Evolutionary conservation across 1,284 basidiomycete genomes (phyloP), one percentile per base, ranked within the genome.

Genomic region (Mycosarcoma maydis): DNA sequence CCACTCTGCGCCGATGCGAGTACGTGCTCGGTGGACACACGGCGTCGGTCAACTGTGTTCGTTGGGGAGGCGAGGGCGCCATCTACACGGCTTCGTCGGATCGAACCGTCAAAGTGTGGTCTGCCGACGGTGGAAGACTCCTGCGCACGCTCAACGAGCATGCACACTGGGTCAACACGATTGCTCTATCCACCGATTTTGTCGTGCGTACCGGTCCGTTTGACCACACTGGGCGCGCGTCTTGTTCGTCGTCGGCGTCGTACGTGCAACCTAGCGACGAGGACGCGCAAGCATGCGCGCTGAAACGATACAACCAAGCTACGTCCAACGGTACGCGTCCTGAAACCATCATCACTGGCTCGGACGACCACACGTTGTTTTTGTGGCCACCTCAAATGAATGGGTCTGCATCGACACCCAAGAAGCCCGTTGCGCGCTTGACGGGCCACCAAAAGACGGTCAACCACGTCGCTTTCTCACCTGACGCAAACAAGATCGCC

Each of bases 151-250:
- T 98, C 24, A 92, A 90, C 82, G 94, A 97, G 69, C 96, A 98
- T 76, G 94, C 94, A 0, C 96, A 98, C 80, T 98, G 94, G 95
- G 95, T 98, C 19, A 98, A 94, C 40, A 98, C 94, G 0, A 88
- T 98, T 42, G 90, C 95, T 2, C 86, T 98, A 52, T 95, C 93
- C 77, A 96, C 94, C 14, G 95, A 98, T 82, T 97, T 94, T 80
- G 88, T 95, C 14, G 86, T 97, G 9, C 89, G 94, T 4, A 98
- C 95, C 0, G 95, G 96, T 0, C 93, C 95, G 0, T 98, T 91
- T 75, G 94, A 97, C 80, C 91, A 96, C 72, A 90, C 87, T 0
- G 76, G 75, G 42, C 56, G 55, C 6, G 72, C 55, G 1, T 19
- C 48, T 22, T 33, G 41, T 8, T 39, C 48, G 17, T 29, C 45